Base-by-base conservation (phyloP, 2,329 filamentous ascomycete species). In the Claviceps arundinis region DNA sequence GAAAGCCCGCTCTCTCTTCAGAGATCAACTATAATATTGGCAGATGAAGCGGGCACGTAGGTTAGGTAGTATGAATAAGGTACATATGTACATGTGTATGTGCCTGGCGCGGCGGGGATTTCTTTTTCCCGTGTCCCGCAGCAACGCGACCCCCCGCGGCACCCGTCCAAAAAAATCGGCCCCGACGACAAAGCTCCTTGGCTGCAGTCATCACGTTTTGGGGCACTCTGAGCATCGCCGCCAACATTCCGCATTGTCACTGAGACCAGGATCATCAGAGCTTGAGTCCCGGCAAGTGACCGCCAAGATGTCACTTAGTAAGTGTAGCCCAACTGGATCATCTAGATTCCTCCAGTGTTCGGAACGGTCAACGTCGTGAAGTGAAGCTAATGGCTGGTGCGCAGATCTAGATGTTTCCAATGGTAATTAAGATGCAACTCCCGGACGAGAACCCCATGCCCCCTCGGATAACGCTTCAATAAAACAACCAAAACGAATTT, bases 381-480 rank as follows among this genome's bases (percentile, higher is more conserved):
- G 64, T 68, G 71, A 65, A 71, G 30, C 30, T 64, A 22, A 30
- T 7, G 16, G 67, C 50, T 30, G 52, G 51, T 26, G 52, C 56
- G 56, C 64, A 90, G 87, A 91, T 74, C 75, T 91, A 67, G 87
- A 91, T 74, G 74, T 90, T 72, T 85, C 84, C 57, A 88, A 90
- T 69, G 87, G 87, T 91, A 47, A 46, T 47, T 44, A 51, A 42
- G 44, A 22, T 24, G 11, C 42, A 13, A 3, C 19, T 13, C 42
- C 4, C 30, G 30, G 30, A 34, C 30, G 30, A 34, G 30, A 34
- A 34, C 30, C 30, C 9, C 9, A 11, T 34, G 30, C 19, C 16
- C 0, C 17, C 1, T 5, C n/a, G 6, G 9, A 34, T 1, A 37
- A 30, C 24, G 13, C 8, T 13, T 40, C 42, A 14, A 43, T 37